Evolutionary conservation across 1,284 basidiomycete species (phyloP), one percentile per base, ranked within the genome.

Genomic region (Mycena citricolor): DNA sequence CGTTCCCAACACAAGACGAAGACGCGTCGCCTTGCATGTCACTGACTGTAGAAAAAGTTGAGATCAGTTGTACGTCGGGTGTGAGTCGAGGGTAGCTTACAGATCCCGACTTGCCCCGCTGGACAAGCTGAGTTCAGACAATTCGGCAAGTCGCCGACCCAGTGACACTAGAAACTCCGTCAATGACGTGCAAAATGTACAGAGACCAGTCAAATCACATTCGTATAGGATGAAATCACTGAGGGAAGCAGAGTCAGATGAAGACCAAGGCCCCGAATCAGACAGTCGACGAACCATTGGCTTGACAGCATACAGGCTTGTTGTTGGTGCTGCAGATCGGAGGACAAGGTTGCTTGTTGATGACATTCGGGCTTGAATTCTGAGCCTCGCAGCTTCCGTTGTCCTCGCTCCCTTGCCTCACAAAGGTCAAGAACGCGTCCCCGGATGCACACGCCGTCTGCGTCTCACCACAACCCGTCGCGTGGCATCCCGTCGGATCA

Each of bases 291-390:
- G 37, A 14, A 48, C 33, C 42, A 37, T 40, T 42, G 32, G 32
- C 17, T 32, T 47, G 37, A 32, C 51, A 53, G 36, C 51, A 53
- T 30, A 53, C 51, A 13, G 51, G 48, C 36, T 53, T 53, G 24
- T 42, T 50, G 16, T 43, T 51, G 32, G 48, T 39, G 10, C 24
- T 31, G 35, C 51, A 53, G 28, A 53, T 34, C 20, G 20, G 23
- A 13, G 51, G 51, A 42, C 51, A 53, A 30, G 34, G 24, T 20
- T 21, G 30, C 23, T 39, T 41, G 21, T 41, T 41, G 39, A 41
- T 41, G 25, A 41, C 30, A 16, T 32, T 41, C 21, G 39, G 39
- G 29, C 33, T 31, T 17, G 39, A 28, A 26, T 42, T 34, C 37
- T 41, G 10, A 8, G 19, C 14, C 25, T 49, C 50, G 33, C 50